Evolutionary conservation across 2,329 filamentous ascomycete species (phyloP), one percentile per base, ranked within the genome.

Genomic region (Aspergillus calidoustus): DNA sequence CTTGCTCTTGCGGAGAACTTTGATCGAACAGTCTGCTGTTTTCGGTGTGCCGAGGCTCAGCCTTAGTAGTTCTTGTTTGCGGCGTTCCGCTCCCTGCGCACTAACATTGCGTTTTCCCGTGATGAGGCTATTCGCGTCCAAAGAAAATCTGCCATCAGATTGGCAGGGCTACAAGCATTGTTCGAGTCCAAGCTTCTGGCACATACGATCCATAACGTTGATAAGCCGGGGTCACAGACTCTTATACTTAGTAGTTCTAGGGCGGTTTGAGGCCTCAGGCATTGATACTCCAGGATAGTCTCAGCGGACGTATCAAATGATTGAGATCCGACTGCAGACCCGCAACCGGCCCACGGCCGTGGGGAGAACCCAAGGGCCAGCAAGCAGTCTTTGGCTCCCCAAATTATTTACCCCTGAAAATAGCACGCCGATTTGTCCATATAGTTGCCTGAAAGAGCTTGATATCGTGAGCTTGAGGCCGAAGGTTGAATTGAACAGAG

Each of bases 371-470:
- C n/a, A 25, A 47, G 34, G 11, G 15, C 34, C 34, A 41, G 34
- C 34, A 15, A 41, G 34, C 34, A 41, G 11, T 41, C 54, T 55
- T 31, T 49, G 47, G 53, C 38, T 56, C 58, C 58, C 55, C 55
- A 57, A 57, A 57, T 54, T 34, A 53, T 57, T 53, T 69, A 68
- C 71, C 68, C 71, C 71, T 73, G 70, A 72, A 65, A 67, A 52
- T 44, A 58, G 46, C 50, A 52, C 7, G 22, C 50, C 49, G 50
- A 38, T 54, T 44, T 31, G 50, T 59, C 23, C 17, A 7, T n/a
- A 44, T 22, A 41, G 57, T 44, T 41, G 22, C 47, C 25, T 22
- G 25, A 15, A 47, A 57, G 22, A 19, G 25, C 23, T 54, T 55
- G 50, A 52, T 38, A 22, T 15, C 50, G 5, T 7, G 13, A 49